A percentile compares a stretch with the other conserved stretches of the same genome.
These are phyloP conservation scores for Zymoseptoria tritici DNA, from an alignment of 2,329 filamentous ascomycete species.

Conservation along the genomic window DNA sequence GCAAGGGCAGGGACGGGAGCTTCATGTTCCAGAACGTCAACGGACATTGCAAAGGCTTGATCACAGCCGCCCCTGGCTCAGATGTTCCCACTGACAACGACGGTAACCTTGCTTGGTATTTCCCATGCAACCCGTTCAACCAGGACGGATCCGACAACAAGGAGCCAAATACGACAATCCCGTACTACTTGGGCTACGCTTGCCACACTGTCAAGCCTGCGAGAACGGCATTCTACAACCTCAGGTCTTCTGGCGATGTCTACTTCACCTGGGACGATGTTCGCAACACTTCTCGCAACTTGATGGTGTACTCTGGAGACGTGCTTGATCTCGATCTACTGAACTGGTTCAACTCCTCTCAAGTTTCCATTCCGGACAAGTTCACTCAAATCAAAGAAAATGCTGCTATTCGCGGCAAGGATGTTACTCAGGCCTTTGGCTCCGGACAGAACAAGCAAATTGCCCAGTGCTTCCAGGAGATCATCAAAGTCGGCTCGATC, in stretches of 20 bases:
- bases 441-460: constrained; percentile 68
- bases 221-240: constrained; percentile 67
- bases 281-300: constrained; percentile 77
- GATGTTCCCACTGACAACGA: constrained; percentile 70
- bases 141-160: constrained; percentile 74
- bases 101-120: constrained; percentile 87
- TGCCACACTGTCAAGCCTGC: constrained; percentile 72
- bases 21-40: constrained; percentile 99
- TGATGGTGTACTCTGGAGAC: constrained; percentile 89
- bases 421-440: constrained; percentile 84
- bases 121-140: constrained; percentile 84
- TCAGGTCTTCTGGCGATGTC: constrained; percentile 70
- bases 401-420: constrained; percentile 66
- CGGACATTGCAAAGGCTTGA: constrained; percentile 86
- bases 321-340: constrained; percentile 86
- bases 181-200: constrained; percentile 74
- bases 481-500: constrained; percentile 90
- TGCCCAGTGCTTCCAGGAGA: constrained; percentile 82
- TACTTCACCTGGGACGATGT: constrained; percentile 96
- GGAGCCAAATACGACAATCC: constrained; percentile 60
- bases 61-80: constrained; percentile 62
- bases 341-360: constrained; percentile 76
- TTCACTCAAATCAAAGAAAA: constrained; percentile 76
- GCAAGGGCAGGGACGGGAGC: constrained; percentile 85
- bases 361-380: constrained; percentile 66